Base-by-base conservation (phyloP, 1,284 basidiomycete species). In the Schizophyllum amplum region DNA sequence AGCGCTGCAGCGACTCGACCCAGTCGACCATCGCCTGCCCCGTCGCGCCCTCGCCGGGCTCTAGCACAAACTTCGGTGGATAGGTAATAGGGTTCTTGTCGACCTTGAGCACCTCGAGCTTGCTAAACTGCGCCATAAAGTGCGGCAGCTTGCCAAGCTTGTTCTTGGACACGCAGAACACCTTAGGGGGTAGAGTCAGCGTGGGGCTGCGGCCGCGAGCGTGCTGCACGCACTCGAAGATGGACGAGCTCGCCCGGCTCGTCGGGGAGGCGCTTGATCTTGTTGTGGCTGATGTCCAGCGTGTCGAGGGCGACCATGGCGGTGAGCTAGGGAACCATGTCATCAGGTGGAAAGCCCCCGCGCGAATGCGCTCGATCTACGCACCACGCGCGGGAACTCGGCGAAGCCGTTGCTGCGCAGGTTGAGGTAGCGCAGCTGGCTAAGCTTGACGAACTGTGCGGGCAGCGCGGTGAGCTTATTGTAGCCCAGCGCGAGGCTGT, bases 71-170 rank as follows among this genome's bases (percentile, higher is more conserved):
- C 63, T 74, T 80, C 22, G 87, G 84, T 1, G 96, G 96, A 94
- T 94, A 98, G 69, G 93, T 86, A 46, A 98, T 79, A 1, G 93
- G 93, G 67, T 98, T 98, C 62, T 87, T 85, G 64, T 97, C 94
- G 7, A 92, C 76, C 69, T 93, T 94, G 67, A 98, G 79, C 25
- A 96, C 82, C 55, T 86, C 84, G 33, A 99, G 76, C 55, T 82
- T 77, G 27, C 72, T 73, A 69, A 97, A 95, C 59, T 85, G 79
- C 17, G 79, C 72, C 48, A 98, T 69, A 70, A 96, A 98, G 4
- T 75, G 67, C 1, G 96, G 96, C 1, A 99, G 77, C 20, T 81
- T 78, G 46, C 82, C 81, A 52, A 99, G 76, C 67, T 86, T 88
- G 72, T 99, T 99, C 67, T 85, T 84, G 21, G 92, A 85, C 53